A percentile compares a stretch with the other conserved stretches of the same genome.
These are phyloP conservation scores for Xanthoconium separans DNA, from an alignment of 1,284 basidiomycete species.

Conservation along the genomic window DNA sequence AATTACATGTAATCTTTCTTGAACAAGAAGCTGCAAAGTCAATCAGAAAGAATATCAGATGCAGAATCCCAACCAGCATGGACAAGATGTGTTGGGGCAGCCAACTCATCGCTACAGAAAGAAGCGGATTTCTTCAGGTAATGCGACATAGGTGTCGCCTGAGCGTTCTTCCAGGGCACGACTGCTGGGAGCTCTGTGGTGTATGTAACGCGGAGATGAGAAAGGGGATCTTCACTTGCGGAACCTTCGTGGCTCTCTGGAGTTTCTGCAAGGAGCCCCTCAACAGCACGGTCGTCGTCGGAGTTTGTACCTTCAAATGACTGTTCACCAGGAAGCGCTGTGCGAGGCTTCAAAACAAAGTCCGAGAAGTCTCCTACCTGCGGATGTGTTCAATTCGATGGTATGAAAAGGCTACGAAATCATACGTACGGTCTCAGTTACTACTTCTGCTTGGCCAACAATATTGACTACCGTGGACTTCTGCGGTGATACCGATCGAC, in stretches of 20 bases:
- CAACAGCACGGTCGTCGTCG: conserved; percentile 35
- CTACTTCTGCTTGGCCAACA: conserved; percentile 28
- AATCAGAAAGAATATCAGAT: conserved; percentile 43
- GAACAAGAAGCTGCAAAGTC: conserved; percentile 13
- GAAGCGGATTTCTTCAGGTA: conserved; percentile 39
- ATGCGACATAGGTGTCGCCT: conserved; percentile 37
- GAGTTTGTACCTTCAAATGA: conserved; percentile 37
- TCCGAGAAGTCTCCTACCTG: conserved; percentile 33
- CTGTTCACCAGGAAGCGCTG: conserved; percentile 30
- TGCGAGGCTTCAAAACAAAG: conserved; percentile 28
- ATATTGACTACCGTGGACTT: conserved; percentile 25
- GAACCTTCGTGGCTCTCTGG: conserved; percentile 29
- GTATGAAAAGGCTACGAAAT: conserved; percentile 32
- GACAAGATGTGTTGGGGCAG: conserved; percentile 47
- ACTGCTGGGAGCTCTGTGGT: conserved; percentile 36
- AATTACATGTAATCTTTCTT: conserved; percentile 23
- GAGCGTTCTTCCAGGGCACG: conserved; percentile 41
- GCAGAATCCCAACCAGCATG: conserved; percentile 61
- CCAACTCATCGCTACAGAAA: conserved; percentile 38
- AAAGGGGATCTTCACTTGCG: conserved; percentile 33
- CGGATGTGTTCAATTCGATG: conserved; percentile 27
- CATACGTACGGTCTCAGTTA: conserved; percentile 33
- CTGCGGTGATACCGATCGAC: conserved; percentile 36
- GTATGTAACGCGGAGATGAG: conserved; percentile 40
- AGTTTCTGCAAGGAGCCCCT: conserved; percentile 36